Percentiles rank a stretch among this genome's conserved stretches.
phyloP scores from a whole-genome alignment of 2,329 filamentous ascomycete species.

The Fusarium tuaranense region DNA sequence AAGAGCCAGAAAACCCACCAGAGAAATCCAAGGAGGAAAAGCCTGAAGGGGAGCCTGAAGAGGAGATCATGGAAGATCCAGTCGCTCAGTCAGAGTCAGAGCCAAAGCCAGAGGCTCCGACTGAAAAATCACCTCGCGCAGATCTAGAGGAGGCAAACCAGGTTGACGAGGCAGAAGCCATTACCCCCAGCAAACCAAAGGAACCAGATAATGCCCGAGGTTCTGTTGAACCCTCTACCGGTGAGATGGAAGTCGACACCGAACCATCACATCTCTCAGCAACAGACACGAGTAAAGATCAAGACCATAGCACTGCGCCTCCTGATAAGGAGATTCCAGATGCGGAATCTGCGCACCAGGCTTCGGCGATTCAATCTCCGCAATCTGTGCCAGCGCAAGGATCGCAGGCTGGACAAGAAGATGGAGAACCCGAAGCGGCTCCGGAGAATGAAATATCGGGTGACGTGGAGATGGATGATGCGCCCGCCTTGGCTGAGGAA shows the following conservation, averaged over 20 bases:
- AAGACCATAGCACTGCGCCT: not conserved
- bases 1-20: not conserved
- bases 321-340: not conserved
- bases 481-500: conserved; percentile 6
- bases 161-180: not conserved
- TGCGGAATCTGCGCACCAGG: not conserved
- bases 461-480: conserved; percentile 16
- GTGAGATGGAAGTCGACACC: conserved; percentile 16
- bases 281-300: not conserved
- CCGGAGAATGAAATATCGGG: conserved; percentile 2
- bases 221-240: not conserved
- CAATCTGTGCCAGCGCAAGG: not conserved
- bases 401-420: not conserved
- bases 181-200: not conserved
- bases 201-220: not conserved
- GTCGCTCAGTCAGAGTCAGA: not conserved
- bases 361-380: not conserved
- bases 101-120: not conserved
- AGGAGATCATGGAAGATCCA: not conserved
- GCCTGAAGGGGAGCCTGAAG: not conserved
- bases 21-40: not conserved
- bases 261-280: not conserved
- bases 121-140: not conserved
- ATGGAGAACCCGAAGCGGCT: not conserved
- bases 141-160: not conserved